Percentiles rank a stretch among this genome's conserved stretches.
These are phyloP conservation scores for Colletotrichum agaves DNA, from an alignment of 2,329 filamentous ascomycete genomes.

Conservation along the genomic window DNA sequence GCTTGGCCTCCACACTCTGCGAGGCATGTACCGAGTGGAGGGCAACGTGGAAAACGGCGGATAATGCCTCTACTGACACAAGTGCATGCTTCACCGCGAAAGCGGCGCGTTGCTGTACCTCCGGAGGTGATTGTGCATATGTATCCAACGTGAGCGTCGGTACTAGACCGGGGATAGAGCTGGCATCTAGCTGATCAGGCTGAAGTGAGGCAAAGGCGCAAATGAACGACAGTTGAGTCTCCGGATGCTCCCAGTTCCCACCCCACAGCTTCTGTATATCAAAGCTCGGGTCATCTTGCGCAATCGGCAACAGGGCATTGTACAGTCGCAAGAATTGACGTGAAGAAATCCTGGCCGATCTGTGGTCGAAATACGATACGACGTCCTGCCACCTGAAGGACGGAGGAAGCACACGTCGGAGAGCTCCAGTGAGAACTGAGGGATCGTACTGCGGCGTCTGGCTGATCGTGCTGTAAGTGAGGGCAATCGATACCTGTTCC, in stretches of 20 bases:
- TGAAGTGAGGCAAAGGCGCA: conserved; percentile 84
- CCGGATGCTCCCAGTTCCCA: conserved; percentile 84
- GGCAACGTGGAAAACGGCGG: conserved; percentile 73
- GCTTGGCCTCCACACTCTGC: conserved; percentile 70
- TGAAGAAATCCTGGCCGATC: conserved; percentile 78
- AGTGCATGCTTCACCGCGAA: conserved; percentile 84
- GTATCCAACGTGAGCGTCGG: conserved; percentile 76
- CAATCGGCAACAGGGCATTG: conserved; percentile 79
- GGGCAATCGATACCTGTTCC: conserved; percentile 82
- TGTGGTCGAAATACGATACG: conserved; percentile 82
- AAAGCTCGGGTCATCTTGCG: conserved; percentile 70
- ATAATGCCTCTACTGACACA: conserved; percentile 86
- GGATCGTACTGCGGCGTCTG: conserved; percentile 65
- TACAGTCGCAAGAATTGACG: conserved; percentile 86
- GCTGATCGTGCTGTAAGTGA: conserved; percentile 74
- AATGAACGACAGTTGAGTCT: conserved; percentile 94
- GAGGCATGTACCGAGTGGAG: conserved; percentile 70
- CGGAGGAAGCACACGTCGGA: conserved; percentile 70
- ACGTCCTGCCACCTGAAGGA: conserved; percentile 78
- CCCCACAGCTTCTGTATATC: conserved; percentile 94
- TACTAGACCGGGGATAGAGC: conserved; percentile 83
- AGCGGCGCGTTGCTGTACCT: conserved; percentile 63
- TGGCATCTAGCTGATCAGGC: conserved; percentile 82
- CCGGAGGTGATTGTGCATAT: conserved; percentile 60
- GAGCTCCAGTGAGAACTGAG: conserved; percentile 67